Base-by-base conservation (phyloP, 257 asterid genomes). In the Solanum sejunctum region DNA sequence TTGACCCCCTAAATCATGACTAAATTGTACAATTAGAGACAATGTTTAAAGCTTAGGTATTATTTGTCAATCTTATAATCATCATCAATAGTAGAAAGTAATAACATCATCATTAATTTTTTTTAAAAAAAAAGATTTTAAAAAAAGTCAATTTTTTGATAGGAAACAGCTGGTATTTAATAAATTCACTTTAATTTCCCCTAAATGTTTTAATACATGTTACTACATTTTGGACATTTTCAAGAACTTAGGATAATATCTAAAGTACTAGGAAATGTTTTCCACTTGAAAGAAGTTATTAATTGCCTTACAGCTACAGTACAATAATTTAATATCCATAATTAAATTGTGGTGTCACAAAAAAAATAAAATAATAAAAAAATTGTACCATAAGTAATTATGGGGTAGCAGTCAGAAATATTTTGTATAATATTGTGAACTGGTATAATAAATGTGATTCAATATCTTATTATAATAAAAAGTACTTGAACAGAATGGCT, bases 141-240 rank as follows among this genome's bases (percentile, higher is more conserved):
- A 66, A 16, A 23, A 8, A 87, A 85, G 90, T 87, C 92, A 91
- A 87, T 69, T 5, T 75, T 69, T 70, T 80, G 86, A 80, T 81
- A 80, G 79, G 84, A 81, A 80, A 87, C 82, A 84, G 84, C 58
- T 72, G 85, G 43, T 36, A 78, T 43, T 61, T 82, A 52, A 80
- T 60, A 43, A 41, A 57, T 16, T 41, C 73, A 41, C 73, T 32
- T 82, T 16, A 47, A 13, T 84, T 16, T 18, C 11, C 12, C 20
- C 87, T 39, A 72, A 55, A 28, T 43, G 12, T 71, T 71, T 17
- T 43, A 43, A 41, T 41, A 41, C 80, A 18, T 43, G 39, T 72
- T 12, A 72, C 55, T 10, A 71, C 9, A 41, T 39, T 41, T 9
- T 70, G 28, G 10, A 18, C 28, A 39, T 71, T 71, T 39, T 11